These are phyloP conservation scores for Plasmodium vivax DNA, from an alignment of 169 alveolate genomes.

Conservation along the genomic window DNA sequence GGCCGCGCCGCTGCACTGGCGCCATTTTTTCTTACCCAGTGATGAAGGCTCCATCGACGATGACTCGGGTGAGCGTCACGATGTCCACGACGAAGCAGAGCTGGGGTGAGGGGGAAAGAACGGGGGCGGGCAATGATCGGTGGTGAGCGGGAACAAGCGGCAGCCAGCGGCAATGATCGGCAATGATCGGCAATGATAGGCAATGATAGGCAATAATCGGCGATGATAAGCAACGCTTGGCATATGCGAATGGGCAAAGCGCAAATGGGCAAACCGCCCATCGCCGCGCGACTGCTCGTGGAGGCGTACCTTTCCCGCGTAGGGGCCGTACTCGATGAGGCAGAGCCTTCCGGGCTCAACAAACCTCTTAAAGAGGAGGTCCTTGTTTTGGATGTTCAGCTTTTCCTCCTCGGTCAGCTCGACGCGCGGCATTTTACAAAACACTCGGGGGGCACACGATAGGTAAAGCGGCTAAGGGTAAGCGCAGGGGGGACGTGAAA, in stretches of 20 bases:
- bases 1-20: not conserved
- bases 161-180: not conserved
- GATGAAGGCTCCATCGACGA: conserved; percentile 92
- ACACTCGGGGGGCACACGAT: not conserved
- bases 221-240: too few species aligned
- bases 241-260: not conserved
- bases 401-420: conserved; percentile 61
- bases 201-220: not conserved
- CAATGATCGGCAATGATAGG: not conserved
- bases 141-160: too few species aligned
- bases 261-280: not conserved
- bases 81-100: conserved; percentile 92
- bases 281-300: not conserved
- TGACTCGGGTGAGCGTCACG: conserved; percentile 89
- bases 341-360: conserved; percentile 94
- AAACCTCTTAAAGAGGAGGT: conserved; percentile 90
- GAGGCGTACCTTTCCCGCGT: conserved; percentile 91
- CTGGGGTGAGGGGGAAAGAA: conserved; percentile 63
- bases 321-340: conserved; percentile 93
- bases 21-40: conserved; percentile 81
- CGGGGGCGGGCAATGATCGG: not conserved
- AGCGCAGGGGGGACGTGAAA: not conserved
- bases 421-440: conserved; percentile 33
- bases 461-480: not conserved
- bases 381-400: conserved; percentile 44